These are phyloP conservation scores for Alternaria metachromatica DNA, from an alignment of 2,329 filamentous ascomycete species.

Conservation along the genomic window DNA sequence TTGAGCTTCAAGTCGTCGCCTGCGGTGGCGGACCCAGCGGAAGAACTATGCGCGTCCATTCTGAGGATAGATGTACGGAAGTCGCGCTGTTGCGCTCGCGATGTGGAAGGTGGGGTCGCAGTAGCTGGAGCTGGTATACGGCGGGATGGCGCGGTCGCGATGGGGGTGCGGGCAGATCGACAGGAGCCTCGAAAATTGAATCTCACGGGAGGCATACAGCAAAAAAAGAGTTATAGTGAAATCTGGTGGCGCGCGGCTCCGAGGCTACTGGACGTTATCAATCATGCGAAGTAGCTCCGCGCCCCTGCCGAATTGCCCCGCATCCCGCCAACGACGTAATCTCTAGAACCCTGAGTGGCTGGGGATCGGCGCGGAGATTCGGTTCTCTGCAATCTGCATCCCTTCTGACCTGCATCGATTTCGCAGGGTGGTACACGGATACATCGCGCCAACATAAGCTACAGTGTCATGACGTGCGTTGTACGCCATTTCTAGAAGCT, in stretches of 20 bases:
- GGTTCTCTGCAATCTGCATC: not conserved
- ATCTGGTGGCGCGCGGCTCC: constrained; percentile 4
- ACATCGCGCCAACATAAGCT: not conserved
- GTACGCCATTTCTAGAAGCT: not conserved
- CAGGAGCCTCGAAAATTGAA: constrained; percentile 39
- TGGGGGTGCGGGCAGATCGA: constrained; percentile 18
- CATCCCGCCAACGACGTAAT: constrained; percentile 23
- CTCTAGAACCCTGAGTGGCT: constrained; percentile 10
- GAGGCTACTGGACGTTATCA: constrained; percentile 14
- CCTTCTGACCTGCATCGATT: constrained; percentile 9
- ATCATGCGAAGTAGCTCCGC: constrained; percentile 1
- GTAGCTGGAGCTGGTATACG: constrained; percentile 2
- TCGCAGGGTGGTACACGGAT: not conserved
- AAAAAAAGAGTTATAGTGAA: not conserved
- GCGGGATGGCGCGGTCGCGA: constrained; percentile 8
- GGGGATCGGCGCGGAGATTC: not conserved
- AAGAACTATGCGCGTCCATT: constrained; percentile 39
- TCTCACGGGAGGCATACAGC: constrained; percentile 39
- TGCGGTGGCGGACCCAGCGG: constrained; percentile 14
- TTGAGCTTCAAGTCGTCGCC: constrained; percentile 49
- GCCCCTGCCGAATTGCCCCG: constrained; percentile 9
- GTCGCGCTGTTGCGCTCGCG: constrained; percentile 29
- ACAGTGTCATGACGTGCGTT: not conserved
- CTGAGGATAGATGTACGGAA: constrained; percentile 35
- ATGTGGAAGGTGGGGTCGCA: constrained; percentile 16